These are phyloP conservation scores for Pseudogymnoascus sp. DNA, from an alignment of 2,329 filamentous ascomycete species.

Conservation along the genomic window DNA sequence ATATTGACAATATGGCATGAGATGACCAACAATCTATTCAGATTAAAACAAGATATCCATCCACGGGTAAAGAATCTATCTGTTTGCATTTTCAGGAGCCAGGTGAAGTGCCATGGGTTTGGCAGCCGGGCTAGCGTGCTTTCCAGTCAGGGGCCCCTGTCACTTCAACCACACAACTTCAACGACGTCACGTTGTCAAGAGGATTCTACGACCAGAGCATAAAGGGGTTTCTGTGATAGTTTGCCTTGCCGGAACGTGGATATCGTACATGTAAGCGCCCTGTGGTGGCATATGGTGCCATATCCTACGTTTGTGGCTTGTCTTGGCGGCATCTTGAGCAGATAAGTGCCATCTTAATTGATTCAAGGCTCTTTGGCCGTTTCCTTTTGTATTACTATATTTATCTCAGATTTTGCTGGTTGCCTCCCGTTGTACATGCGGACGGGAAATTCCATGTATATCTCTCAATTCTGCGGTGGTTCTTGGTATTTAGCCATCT, in stretches of 20 bases:
- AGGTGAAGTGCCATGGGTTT: neutral
- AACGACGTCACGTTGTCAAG: neutral
- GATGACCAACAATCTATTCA: neutral
- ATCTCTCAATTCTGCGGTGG: neutral
- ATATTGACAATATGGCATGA: neutral
- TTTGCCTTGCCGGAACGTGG: neutral
- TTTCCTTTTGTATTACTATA: neutral
- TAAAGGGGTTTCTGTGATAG: neutral
- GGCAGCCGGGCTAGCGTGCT: neutral
- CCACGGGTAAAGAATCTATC: neutral
- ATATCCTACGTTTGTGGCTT: neutral
- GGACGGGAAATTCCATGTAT: neutral
- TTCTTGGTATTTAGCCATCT: neutral
- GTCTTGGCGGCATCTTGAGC: neutral
- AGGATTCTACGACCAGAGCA: neutral
- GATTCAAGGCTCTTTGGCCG: neutral
- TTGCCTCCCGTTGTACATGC: neutral
- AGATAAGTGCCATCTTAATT: neutral
- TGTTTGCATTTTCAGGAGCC: neutral
- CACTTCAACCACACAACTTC: neutral
- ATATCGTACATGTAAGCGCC: neutral
- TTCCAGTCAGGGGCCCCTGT: neutral
- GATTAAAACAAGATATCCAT: neutral
- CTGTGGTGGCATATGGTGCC: neutral
- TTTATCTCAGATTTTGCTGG: neutral